phyloP scores from a whole-genome alignment of 2,329 filamentous ascomycete genomes.

The Coniella vitis region DNA sequence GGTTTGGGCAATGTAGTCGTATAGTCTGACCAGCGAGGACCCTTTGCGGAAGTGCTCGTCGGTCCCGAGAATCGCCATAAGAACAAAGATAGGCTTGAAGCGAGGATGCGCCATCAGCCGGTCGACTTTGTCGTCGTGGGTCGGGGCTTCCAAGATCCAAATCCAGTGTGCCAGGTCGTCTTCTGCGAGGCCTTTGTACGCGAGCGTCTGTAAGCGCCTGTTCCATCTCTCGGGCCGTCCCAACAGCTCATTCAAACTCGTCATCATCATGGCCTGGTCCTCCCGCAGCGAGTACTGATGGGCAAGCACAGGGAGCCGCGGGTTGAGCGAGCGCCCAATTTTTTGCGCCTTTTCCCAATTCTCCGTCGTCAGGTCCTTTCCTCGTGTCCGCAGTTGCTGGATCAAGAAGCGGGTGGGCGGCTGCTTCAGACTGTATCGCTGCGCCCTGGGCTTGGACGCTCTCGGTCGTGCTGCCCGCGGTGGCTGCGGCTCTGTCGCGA shows the following conservation, averaged over 20 bases:
- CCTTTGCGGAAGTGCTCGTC: slow-evolving; percentile 27
- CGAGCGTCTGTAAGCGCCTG: slow-evolving; percentile 24
- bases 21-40: slow-evolving; percentile 25
- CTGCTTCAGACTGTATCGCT: neutral
- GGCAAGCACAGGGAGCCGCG: slow-evolving; percentile 21
- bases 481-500: too few relatives aligned
- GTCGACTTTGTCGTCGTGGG: slow-evolving; percentile 28
- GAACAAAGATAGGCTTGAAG: slow-evolving; percentile 33
- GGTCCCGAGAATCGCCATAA: slow-evolving; percentile 29
- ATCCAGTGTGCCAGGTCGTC: slow-evolving; percentile 33
- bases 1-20: slow-evolving; percentile 26
- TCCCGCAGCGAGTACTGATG: slow-evolving; percentile 21
- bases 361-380: slow-evolving; percentile 1
- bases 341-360: slow-evolving; percentile 4
- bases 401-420: slow-evolving; percentile 9
- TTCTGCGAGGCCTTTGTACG: slow-evolving; percentile 26
- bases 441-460: neutral
- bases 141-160: slow-evolving; percentile 31
- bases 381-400: neutral
- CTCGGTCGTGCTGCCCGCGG: neutral
- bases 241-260: slow-evolving; percentile 18
- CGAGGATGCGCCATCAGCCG: slow-evolving; percentile 28
- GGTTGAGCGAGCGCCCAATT: slow-evolving; percentile 19
- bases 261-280: slow-evolving; percentile 18
- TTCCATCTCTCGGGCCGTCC: slow-evolving; percentile 24